Evolutionary conservation across 2,329 filamentous ascomycete species (phyloP).

Genomic region (Fusarium heterosporum): DNA sequence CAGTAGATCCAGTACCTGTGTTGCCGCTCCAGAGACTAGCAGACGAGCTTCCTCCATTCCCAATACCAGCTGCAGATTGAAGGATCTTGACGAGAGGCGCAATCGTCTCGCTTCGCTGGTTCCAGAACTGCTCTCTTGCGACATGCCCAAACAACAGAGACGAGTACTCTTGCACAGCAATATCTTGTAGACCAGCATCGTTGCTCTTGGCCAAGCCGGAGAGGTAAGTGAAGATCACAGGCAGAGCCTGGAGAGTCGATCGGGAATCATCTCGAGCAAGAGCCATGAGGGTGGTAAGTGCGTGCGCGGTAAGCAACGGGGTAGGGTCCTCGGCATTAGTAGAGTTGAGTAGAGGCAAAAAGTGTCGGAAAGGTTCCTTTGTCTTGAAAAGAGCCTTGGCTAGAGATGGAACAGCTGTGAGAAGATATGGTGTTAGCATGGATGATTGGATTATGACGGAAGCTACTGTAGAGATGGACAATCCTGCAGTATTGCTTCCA

Average conservation of each 20-base stretch:
- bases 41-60: slow-evolving; percentile 71
- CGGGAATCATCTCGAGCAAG: slow-evolving; percentile 70
- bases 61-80: slow-evolving; percentile 78
- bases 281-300: slow-evolving; percentile 83
- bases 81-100: slow-evolving; percentile 86
- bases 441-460: slow-evolving; percentile 6
- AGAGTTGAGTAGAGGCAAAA: slow-evolving; percentile 86
- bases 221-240: slow-evolving; percentile 86
- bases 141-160: slow-evolving; percentile 80
- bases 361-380: slow-evolving; percentile 81
- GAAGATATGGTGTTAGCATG: slow-evolving; percentile 37
- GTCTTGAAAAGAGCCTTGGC: slow-evolving; percentile 81
- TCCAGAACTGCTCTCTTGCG: slow-evolving; percentile 88
- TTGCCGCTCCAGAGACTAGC: slow-evolving; percentile 72
- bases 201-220: slow-evolving; percentile 84
- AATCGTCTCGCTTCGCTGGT: slow-evolving; percentile 86
- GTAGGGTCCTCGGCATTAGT: slow-evolving; percentile 82
- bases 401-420: slow-evolving; percentile 81
- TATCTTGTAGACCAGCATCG: slow-evolving; percentile 93
- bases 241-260: slow-evolving; percentile 81
- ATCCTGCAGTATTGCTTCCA: slow-evolving; percentile 4
- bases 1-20: slow-evolving; percentile 65
- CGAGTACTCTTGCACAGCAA: slow-evolving; percentile 93
- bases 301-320: slow-evolving; percentile 88
- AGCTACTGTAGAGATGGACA: slow-evolving; percentile 18